Evolutionary conservation across 2,329 filamentous ascomycete genomes (phyloP), one percentile per base, ranked within the genome.

Genomic region (Trichoderma arundinaceum): DNA sequence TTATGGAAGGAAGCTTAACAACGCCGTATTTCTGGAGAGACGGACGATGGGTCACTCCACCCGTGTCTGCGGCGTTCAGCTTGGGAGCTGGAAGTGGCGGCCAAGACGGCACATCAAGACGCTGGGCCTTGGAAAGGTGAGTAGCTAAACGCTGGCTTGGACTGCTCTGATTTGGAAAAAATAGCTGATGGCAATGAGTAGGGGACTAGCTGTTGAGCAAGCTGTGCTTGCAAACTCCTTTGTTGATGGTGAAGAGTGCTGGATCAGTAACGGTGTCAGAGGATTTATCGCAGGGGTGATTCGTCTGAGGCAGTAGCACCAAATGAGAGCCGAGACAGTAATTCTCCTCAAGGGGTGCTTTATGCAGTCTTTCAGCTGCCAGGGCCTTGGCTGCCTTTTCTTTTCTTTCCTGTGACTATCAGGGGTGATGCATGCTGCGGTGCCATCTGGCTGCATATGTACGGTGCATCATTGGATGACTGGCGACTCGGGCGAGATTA

Each of bases 1-100:
- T 97, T 41, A 96, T 96, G 85, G 94, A 98, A 77, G 92, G 92
- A 8, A 94, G 90, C 67, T 84, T 91, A 15, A 94, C 91, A 0
- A 96, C 90, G 0, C 87, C 91, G 0, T 97, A 94, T 76, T 91
- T 97, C 70, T 92, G 86, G 82, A 87, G 91, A 51, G 76, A 82
- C 4, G 88, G 86, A 1, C 79, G 80, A 57, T 98, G 94, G 94
- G 84, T 93, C 7, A 97, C 94, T 43, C 94, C 94, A 1, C 84
- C 87, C 0, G 81, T 92, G n/a, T 74, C 83, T 12, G 53, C 67
- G 7, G 61, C 73, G 13, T 83, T 79, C 64, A 74, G 71, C 51
- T 62, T 69, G 35, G 69, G 75, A 0, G 68, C 74, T 44, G 85
- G 83, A 1, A 89, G 87, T 66, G 94, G 94, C 48, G 94, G 94